Evolutionary conservation across 129 eudicot genomes (phyloP).

Genomic region (Smallanthus sonchifolius): DNA sequence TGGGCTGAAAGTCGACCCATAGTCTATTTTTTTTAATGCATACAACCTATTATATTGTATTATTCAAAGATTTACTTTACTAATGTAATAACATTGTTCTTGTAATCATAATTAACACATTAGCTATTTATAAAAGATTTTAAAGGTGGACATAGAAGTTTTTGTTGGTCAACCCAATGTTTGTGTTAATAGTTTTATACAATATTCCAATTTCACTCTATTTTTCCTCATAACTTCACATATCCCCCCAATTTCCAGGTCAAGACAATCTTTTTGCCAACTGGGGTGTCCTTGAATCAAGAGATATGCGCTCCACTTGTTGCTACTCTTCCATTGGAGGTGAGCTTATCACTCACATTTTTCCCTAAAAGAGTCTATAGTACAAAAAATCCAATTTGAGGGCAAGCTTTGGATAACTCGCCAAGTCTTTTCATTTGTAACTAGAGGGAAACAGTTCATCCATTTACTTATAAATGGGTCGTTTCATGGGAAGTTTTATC

Average conservation of each 20-base stretch:
- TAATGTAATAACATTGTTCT: constrained; percentile 1
- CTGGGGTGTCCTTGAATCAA: constrained; percentile 74
- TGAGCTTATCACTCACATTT: constrained; percentile 22
- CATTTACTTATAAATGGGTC: not conserved
- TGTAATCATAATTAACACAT: not conserved
- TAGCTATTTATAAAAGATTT: not conserved
- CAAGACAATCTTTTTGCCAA: constrained; percentile 79
- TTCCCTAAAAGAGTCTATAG: not conserved
- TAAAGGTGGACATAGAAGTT: not conserved
- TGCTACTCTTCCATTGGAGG: constrained; percentile 99
- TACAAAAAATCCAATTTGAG: not conserved
- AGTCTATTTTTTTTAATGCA: not conserved
- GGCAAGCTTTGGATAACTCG: not conserved
- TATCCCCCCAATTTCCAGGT: constrained; percentile 50
- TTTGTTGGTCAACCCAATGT: not conserved
- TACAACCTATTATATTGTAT: not conserved
- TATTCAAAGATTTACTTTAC: not conserved
- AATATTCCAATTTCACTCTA: not conserved
- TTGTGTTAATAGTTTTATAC: not conserved
- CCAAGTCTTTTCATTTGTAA: constrained; percentile 5
- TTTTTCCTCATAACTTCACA: not conserved
- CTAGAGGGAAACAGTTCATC: constrained; percentile 1
- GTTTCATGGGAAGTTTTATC: not conserved
- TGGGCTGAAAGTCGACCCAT: not conserved
- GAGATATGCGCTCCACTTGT: constrained; percentile 95